Evolutionary conservation across 2,329 filamentous ascomycete species (phyloP), one percentile per base, ranked within the genome.

Genomic region (Trichophyton rubrum): DNA sequence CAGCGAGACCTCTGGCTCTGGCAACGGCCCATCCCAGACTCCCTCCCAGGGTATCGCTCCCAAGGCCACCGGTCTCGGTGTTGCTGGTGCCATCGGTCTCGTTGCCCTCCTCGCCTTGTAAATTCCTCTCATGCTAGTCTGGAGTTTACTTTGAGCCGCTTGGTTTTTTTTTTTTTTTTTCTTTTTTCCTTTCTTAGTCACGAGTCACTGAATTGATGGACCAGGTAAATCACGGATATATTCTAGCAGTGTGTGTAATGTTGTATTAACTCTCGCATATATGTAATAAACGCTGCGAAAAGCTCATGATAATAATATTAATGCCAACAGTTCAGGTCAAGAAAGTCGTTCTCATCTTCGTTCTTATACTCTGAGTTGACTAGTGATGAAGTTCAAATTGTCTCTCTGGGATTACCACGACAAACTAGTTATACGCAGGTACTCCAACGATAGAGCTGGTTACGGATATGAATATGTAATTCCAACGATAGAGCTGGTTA

Each of bases 1-100:
- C 9, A 27, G 27, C 27, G 13, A 55, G 49, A 55, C 49, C 45
- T 69, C 69, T 27, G 59, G 68, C 45, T 69, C 69, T 22, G 59
- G 68, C 45, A 68, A 70, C 59, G 69, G 15, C 27, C 20, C 33
- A 27, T 41, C 56, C 24, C 22, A 1, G 3, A 55, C 49, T 5
- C 27, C 24, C 27, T 45, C 35, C 24, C 1, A 17, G 9, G 49
- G 13, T 35, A 6, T 55, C 3, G 40, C 57, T 3, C 35, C 56
- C 24, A 51, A 13, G 17, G 57, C 57, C n/a, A 47, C 57, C 8
- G 57, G 38, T 11, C 41, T 40, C 17, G 62, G 57, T 60, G 58
- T 60, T 55, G 60, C 58, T 35, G 62, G 62, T 45, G 60, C 47
- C 33, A 24, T 63, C 40, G 62, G 60, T 17, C 43, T 63, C 40